These are phyloP conservation scores for Pseudotsuga menziesii DNA, from an alignment of 75 land plant genomes.

Conservation along the genomic window DNA sequence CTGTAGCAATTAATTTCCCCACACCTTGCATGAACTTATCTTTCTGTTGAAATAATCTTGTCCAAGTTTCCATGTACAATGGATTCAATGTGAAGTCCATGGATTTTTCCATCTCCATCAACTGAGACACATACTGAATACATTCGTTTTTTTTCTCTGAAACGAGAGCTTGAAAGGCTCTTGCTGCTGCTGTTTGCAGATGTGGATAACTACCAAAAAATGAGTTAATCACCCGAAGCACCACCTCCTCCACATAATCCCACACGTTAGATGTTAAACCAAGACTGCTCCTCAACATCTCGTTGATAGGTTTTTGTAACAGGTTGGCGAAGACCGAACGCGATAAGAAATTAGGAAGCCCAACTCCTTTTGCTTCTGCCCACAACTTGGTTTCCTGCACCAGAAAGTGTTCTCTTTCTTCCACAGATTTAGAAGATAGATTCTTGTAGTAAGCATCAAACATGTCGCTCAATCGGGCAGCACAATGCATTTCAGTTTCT, in stretches of 20 bases:
- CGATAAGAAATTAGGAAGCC: conserved; percentile 18
- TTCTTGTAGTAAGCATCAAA: conserved; percentile 2
- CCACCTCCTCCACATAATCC: conserved; percentile 12
- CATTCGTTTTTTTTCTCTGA: not conserved
- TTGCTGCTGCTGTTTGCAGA: not conserved
- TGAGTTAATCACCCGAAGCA: not conserved
- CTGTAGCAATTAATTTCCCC: not conserved
- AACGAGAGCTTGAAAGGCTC: conserved; percentile 17
- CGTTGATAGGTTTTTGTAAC: conserved; percentile 10
- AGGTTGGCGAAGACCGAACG: conserved; percentile 5
- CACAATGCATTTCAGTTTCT: conserved; percentile 26
- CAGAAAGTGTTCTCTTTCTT: not conserved
- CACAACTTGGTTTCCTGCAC: not conserved
- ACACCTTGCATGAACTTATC: not conserved
- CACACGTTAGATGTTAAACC: not conserved
- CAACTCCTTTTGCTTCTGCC: not conserved
- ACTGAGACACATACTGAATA: not conserved
- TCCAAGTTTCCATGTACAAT: not conserved
- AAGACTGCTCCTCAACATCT: not conserved
- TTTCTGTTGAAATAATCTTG: not conserved
- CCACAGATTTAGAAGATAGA: not conserved
- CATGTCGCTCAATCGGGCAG: conserved; percentile 17
- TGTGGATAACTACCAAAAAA: conserved; percentile 11
- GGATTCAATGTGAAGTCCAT: conserved; percentile 4
- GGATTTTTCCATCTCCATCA: conserved; percentile 1